phyloP scores from a whole-genome alignment of 805 yeast genomes.

The Yarrowia yakushimensis region DNA sequence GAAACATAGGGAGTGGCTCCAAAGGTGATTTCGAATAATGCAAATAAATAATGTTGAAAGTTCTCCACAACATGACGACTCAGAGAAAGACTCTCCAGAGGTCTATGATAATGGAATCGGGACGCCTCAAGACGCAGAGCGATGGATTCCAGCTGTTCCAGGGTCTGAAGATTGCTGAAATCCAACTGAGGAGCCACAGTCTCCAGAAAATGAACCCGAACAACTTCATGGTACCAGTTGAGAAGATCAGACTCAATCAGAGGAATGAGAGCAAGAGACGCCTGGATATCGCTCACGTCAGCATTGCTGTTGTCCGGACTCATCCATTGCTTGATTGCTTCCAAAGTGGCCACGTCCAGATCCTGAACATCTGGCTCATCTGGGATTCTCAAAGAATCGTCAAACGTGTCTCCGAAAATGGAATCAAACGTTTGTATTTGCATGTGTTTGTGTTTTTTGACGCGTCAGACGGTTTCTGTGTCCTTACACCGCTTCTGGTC shows the following conservation, averaged over 20 bases:
- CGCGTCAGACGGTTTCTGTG: background rate
- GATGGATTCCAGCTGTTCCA: background rate
- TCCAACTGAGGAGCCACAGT: slow-evolving; percentile 25
- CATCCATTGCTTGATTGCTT: slow-evolving; percentile 17
- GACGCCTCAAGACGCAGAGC: slow-evolving; percentile 12
- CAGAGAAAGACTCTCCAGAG: background rate
- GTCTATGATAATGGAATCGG: slow-evolving; percentile 16
- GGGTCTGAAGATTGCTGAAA: background rate
- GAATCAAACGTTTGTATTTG: slow-evolving; percentile 15
- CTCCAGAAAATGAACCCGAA: slow-evolving; percentile 25
- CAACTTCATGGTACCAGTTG: slow-evolving; percentile 24
- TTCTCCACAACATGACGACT: slow-evolving; percentile 18
- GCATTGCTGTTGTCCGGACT: background rate
- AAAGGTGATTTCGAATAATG: slow-evolving; percentile 15
- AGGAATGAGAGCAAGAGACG: background rate
- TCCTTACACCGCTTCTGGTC: too few relatives aligned
- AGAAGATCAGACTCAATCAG: background rate
- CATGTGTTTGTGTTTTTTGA: background rate
- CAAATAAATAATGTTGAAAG: slow-evolving; percentile 19
- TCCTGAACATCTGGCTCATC: background rate
- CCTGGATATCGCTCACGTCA: background rate
- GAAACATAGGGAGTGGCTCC: background rate
- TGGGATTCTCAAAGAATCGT: background rate
- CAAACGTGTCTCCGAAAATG: slow-evolving; percentile 21
- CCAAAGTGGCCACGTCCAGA: background rate